Evolutionary conservation across 352 stramenopile genomes (phyloP), one percentile per base, ranked within the genome.

Genomic region (Pythium sukuiense): DNA sequence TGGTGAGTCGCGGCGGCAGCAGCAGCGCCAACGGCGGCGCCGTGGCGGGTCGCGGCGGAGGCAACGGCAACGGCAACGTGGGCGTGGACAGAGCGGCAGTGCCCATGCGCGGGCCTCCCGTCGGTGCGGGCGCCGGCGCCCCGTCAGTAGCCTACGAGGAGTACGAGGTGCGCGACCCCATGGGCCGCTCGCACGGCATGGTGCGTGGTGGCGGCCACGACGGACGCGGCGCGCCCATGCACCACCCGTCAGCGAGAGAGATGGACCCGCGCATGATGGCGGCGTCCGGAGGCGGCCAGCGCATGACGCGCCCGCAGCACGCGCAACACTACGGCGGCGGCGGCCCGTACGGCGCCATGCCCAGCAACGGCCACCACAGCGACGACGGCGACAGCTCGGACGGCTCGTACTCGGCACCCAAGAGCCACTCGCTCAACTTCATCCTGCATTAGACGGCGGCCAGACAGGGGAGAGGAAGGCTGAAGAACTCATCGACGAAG

Each of bases 361-460:
- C 45, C 8, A 20, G 45, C 45, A 53, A 53, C 18, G 60, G 56
- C 29, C 53, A 62, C 46, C 49, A 79, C 48, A 87, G 79, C 60
- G 80, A 84, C 55, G 65, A 63, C 35, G 67, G 70, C 29, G 73
- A 88, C 20, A 82, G 76, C 55, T 88, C 79, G 39, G 83, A 93
- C 60, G 77, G 82, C 49, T 80, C 69, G 53, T 81, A 81, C 67
- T 77, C 71, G 66, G 63, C 63, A 11, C 75, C 78, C 48, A 93
- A 93, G 73, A 88, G 79, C 49, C 85, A 93, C 69, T 91, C 85
- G 64, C 79, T 93, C 65, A 91, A 93, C 76, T 93, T 89, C 54
- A 93, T 93, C 39, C 69, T 93, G 65, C 83, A 91, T 74, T 93
- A 67, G 24, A 32, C 13, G 39, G 16, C 0, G 39, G 3, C 8